A percentile compares a stretch with the other conserved stretches of the same genome.
These are phyloP conservation scores for Nakazawaea pomicola DNA, from an alignment of 805 yeast genomes.

Conservation along the genomic window DNA sequence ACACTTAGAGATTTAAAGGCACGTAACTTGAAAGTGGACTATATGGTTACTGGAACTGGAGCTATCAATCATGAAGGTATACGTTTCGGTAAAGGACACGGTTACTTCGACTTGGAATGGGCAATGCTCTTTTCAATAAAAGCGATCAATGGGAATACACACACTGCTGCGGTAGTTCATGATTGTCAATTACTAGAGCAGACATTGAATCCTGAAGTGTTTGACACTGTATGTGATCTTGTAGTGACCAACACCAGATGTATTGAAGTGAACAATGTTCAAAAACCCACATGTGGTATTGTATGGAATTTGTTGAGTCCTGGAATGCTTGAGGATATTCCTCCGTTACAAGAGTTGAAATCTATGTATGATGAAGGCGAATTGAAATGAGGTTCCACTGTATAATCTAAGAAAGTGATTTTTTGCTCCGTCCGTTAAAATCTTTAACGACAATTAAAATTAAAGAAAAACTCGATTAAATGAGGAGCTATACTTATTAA, in stretches of 20 bases:
- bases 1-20: conserved; percentile 17
- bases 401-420: no score
- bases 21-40: conserved; percentile 16
- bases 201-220: conserved; percentile 23
- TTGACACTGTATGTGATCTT: conserved; percentile 27
- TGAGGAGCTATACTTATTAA: no score
- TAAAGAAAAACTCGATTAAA: no score
- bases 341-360: conserved; percentile 22
- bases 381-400: no score
- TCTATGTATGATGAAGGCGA: neutral
- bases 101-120: conserved; percentile 28
- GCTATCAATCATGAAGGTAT: conserved; percentile 26
- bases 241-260: conserved; percentile 22
- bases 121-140: conserved; percentile 25
- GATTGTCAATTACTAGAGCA: conserved; percentile 25
- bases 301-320: conserved; percentile 23
- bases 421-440: no score
- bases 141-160: conserved; percentile 18
- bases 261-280: conserved; percentile 15
- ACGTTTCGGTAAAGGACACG: conserved; percentile 28
- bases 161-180: conserved; percentile 26
- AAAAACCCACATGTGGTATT: conserved; percentile 24
- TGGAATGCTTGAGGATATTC: conserved; percentile 24
- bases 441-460: no score
- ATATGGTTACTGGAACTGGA: conserved; percentile 27